phyloP scores from a whole-genome alignment of 805 yeast species.

The Nakazawaea holstii region DNA sequence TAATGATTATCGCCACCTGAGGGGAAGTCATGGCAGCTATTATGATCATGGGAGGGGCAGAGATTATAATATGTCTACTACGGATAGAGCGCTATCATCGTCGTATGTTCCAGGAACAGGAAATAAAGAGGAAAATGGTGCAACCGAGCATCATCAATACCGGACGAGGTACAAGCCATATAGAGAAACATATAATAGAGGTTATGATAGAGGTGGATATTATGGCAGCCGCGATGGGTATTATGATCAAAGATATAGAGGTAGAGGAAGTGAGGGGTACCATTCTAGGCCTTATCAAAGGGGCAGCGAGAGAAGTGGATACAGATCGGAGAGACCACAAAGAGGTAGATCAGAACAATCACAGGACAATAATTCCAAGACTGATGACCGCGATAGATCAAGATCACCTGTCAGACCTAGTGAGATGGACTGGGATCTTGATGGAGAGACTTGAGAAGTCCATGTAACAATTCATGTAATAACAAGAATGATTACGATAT shows the following conservation, averaged over 20 bases:
- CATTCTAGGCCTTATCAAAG: neutral
- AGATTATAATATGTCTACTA: neutral
- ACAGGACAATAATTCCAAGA: neutral
- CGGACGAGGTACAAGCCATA: too few species aligned
- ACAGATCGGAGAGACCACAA: neutral
- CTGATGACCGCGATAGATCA: slow-evolving; percentile 15
- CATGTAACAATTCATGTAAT: too few species aligned
- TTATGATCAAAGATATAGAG: neutral
- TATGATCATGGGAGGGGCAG: neutral
- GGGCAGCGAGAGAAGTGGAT: neutral
- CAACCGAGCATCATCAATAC: too few species aligned
- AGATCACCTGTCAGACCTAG: slow-evolving; percentile 16
- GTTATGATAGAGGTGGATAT: neutral
- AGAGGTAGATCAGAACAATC: neutral
- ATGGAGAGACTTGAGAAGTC: slow-evolving; percentile 16
- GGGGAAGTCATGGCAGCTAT: slow-evolving; percentile 1
- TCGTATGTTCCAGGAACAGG: slow-evolving; percentile 1
- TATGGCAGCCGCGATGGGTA: neutral
- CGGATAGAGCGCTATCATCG: neutral
- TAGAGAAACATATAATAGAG: neutral
- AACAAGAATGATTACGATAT: too few species aligned
- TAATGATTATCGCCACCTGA: too few species aligned
- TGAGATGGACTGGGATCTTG: slow-evolving; percentile 8
- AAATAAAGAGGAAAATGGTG: neutral
- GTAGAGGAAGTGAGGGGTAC: neutral